A percentile compares a stretch with the other conserved stretches of the same genome.
Evolutionary conservation across 2,329 filamentous ascomycete species (phyloP).

Genomic region (Ophiosphaerella herpotricha): DNA sequence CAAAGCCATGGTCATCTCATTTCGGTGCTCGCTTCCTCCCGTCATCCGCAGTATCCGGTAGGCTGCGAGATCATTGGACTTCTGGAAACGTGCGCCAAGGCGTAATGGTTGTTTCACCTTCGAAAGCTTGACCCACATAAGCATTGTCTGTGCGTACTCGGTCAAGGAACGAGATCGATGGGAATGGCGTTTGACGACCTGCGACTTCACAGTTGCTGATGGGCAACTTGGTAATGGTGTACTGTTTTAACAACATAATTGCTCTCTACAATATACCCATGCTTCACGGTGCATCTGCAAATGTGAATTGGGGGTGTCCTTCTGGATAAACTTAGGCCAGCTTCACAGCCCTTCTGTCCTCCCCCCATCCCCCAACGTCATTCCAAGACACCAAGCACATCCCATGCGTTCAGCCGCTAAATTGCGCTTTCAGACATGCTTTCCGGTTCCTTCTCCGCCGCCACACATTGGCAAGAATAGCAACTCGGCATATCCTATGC

Average conservation of each 20-base stretch:
- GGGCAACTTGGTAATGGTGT: not conserved
- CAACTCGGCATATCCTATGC: too few relatives aligned
- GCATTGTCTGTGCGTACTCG: not conserved
- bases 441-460: constrained; percentile 4
- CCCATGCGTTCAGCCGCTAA: not conserved
- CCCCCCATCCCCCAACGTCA: not conserved
- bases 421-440: not conserved
- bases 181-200: not conserved
- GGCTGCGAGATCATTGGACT: constrained; percentile 6
- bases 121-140: constrained; percentile 9
- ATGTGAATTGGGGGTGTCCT: not conserved
- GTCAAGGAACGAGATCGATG: not conserved
- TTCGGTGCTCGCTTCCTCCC: constrained; percentile 1
- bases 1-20: constrained; percentile 1
- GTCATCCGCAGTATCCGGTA: constrained; percentile 11
- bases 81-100: constrained; percentile 2
- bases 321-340: constrained; percentile 2
- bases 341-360: not conserved
- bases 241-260: not conserved
- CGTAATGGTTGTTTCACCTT: constrained; percentile 10
- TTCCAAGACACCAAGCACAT: too few relatives aligned
- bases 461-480: too few relatives aligned
- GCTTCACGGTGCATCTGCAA: too few relatives aligned
- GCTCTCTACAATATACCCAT: too few relatives aligned
- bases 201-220: not conserved